Evolutionary conservation across 78 protist genomes (phyloP).

Genomic region (Chrysochromulina tobinii): DNA sequence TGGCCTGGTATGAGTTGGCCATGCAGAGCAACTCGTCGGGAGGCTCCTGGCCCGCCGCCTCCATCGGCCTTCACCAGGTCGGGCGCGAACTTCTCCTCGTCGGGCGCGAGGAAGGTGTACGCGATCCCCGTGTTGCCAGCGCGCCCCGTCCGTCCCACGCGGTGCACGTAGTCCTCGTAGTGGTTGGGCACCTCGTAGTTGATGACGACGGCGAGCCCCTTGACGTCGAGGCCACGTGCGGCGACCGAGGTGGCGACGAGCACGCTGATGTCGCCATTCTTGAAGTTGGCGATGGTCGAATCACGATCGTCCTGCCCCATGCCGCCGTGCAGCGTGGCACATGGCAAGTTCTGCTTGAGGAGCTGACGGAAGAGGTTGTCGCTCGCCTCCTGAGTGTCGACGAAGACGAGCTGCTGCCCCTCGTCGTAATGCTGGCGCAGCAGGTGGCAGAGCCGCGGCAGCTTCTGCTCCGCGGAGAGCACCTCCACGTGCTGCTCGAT

Average conservation of each 20-base stretch:
- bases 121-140: conserved; percentile 93
- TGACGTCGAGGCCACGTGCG: conserved; percentile 98
- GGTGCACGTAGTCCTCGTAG: conserved; percentile 94
- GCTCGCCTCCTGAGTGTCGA: conserved; percentile 79
- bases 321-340: conserved; percentile 90
- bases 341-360: neutral
- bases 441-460: conserved; percentile 19
- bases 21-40: conserved; percentile 4
- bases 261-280: conserved; percentile 44
- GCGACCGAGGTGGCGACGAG: conserved; percentile 96
- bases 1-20: neutral
- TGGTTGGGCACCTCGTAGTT: conserved; percentile 91
- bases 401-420: conserved; percentile 83
- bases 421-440: conserved; percentile 39
- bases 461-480: conserved; percentile 32
- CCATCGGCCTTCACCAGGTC: conserved; percentile 34
- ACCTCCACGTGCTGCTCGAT: conserved; percentile 86
- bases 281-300: conserved; percentile 80
- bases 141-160: conserved; percentile 97
- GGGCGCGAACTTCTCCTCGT: conserved; percentile 59
- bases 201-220: conserved; percentile 60
- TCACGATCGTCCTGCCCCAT: conserved; percentile 92
- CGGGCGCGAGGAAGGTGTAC: conserved; percentile 83
- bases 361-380: conserved; percentile 80
- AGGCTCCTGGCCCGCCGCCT: conserved; percentile 28